A percentile compares a stretch with the other conserved stretches of the same genome.
Evolutionary conservation across 2,329 filamentous ascomycete genomes (phyloP).

Genomic region (Hypomyces perniciosus): DNA sequence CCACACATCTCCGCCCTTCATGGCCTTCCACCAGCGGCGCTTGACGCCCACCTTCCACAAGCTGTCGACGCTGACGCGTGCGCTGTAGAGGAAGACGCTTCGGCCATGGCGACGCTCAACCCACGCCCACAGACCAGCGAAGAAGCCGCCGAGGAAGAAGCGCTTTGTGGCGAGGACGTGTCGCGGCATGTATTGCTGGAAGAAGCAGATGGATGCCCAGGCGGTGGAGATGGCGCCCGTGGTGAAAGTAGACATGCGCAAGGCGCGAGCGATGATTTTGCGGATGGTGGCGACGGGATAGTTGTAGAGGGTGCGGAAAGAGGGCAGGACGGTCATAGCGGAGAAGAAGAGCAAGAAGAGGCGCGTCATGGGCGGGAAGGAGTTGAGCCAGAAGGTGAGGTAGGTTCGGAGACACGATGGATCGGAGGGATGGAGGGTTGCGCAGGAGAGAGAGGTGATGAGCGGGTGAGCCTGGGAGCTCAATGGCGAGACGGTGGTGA

Average conservation of each 20-base stretch:
- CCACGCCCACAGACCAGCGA: slow-evolving; percentile 81
- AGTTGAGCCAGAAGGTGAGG: slow-evolving; percentile 77
- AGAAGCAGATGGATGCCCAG: slow-evolving; percentile 87
- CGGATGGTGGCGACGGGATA: slow-evolving; percentile 64
- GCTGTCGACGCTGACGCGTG: slow-evolving; percentile 72
- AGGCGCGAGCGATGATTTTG: slow-evolving; percentile 58
- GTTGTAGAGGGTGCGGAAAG: slow-evolving; percentile 61
- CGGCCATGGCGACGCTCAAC: slow-evolving; percentile 61
- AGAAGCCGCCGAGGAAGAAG: slow-evolving; percentile 82
- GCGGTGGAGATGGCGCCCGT: slow-evolving; percentile 78
- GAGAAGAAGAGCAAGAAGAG: slow-evolving; percentile 72
- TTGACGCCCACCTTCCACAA: slow-evolving; percentile 94
- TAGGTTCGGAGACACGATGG: slow-evolving; percentile 86
- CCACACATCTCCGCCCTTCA: slow-evolving; percentile 76
- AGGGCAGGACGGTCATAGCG: slow-evolving; percentile 59
- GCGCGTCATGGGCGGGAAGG: slow-evolving; percentile 72
- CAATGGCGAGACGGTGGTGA: slow-evolving; percentile 68
- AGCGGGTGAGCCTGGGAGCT: slow-evolving; percentile 81
- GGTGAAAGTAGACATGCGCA: slow-evolving; percentile 67
- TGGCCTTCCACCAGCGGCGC: slow-evolving; percentile 77
- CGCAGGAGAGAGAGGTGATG: slow-evolving; percentile 80
- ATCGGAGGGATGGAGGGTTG: slow-evolving; percentile 78
- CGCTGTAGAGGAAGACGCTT: slow-evolving; percentile 70
- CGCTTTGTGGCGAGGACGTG: slow-evolving; percentile 72
- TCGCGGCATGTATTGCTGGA: slow-evolving; percentile 72